These are phyloP conservation scores for Pyracantha coccinea DNA, from an alignment of 331 rosid species.

Conservation along the genomic window DNA sequence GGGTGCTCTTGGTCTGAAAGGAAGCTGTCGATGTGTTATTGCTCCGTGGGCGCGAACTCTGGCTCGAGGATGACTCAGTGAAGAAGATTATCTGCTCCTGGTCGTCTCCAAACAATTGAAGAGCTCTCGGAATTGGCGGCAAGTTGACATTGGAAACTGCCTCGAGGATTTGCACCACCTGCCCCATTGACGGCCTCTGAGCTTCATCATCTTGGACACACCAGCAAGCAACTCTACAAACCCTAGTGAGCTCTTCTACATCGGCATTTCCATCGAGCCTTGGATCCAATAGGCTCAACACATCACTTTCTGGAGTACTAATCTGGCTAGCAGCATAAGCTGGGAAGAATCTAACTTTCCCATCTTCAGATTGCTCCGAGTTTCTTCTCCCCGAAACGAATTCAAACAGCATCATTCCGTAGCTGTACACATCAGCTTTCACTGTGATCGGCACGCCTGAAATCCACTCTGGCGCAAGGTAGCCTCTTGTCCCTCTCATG, in stretches of 20 bases:
- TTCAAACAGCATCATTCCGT: constrained; percentile 83
- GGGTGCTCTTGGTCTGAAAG: constrained; percentile 14
- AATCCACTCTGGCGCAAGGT: constrained; percentile 89
- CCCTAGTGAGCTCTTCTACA: constrained; percentile 33
- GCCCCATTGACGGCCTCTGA: constrained; percentile 68
- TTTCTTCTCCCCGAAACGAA: constrained; percentile 43
- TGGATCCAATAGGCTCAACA: constrained; percentile 39
- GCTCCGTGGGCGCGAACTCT: constrained; percentile 34
- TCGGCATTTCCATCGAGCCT: constrained; percentile 43
- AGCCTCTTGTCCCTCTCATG: constrained; percentile 89
- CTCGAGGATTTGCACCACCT: constrained; percentile 67
- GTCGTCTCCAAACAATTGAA: constrained; percentile 39
- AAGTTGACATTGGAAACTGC: constrained; percentile 42
- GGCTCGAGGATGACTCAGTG: constrained; percentile 54
- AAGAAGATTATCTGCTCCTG: constrained; percentile 47
- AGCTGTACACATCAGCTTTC: constrained; percentile 82
- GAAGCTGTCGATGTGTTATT: constrained; percentile 25
- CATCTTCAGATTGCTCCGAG: constrained; percentile 48
- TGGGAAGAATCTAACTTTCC: constrained; percentile 48
- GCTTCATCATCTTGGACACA: constrained; percentile 77
- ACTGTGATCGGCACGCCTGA: constrained; percentile 55
- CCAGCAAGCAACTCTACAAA: constrained; percentile 66
- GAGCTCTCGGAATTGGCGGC: constrained; percentile 64
- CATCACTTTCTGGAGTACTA: constrained; percentile 32
- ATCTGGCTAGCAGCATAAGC: constrained; percentile 8